A percentile compares a stretch with the other conserved stretches of the same genome.
These are phyloP conservation scores for Epicoccum nigrum DNA, from an alignment of 2,329 filamentous ascomycete genomes.

Conservation along the genomic window DNA sequence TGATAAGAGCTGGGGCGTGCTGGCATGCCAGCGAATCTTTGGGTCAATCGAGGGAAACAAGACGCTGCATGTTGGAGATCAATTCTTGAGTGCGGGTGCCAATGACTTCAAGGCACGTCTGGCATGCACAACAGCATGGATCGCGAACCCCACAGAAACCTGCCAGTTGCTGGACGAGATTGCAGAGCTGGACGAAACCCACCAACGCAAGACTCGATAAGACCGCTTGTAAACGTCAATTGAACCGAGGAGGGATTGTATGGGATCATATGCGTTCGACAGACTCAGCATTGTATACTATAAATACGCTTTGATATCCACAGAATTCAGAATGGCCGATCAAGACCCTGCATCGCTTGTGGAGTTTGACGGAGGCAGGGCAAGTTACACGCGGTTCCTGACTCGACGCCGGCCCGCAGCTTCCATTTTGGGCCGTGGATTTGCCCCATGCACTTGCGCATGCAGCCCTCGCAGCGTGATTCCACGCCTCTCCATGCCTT, in stretches of 20 bases:
- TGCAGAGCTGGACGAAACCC: constrained; percentile 51
- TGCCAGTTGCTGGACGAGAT: constrained; percentile 88
- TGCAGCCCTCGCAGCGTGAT: constrained; percentile 13
- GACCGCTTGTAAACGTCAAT: background rate
- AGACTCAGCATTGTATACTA: constrained; percentile 15
- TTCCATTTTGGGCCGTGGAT: constrained; percentile 17
- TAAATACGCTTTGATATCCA: constrained; percentile 11
- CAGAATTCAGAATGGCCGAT: constrained; percentile 3
- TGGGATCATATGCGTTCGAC: constrained; percentile 5
- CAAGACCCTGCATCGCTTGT: constrained; percentile 14
- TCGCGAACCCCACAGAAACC: constrained; percentile 89
- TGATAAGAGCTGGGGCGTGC: constrained; percentile 95
- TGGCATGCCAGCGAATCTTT: constrained; percentile 91
- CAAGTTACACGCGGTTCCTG: constrained; percentile 13
- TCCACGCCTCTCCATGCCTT: constrained; percentile 2
- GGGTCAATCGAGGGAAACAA: constrained; percentile 74
- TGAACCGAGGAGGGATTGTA: background rate
- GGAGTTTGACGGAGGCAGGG: constrained; percentile 16
- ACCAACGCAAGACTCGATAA: constrained; percentile 46
- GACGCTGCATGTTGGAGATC: constrained; percentile 92
- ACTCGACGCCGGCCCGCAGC: constrained; percentile 22
- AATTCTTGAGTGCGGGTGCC: constrained; percentile 85
- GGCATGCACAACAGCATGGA: constrained; percentile 95
- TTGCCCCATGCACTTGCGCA: constrained; percentile 1
- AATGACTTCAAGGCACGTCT: constrained; percentile 97